phyloP scores from a whole-genome alignment of 352 stramenopile species.

The Phytopythium helicoides region DNA sequence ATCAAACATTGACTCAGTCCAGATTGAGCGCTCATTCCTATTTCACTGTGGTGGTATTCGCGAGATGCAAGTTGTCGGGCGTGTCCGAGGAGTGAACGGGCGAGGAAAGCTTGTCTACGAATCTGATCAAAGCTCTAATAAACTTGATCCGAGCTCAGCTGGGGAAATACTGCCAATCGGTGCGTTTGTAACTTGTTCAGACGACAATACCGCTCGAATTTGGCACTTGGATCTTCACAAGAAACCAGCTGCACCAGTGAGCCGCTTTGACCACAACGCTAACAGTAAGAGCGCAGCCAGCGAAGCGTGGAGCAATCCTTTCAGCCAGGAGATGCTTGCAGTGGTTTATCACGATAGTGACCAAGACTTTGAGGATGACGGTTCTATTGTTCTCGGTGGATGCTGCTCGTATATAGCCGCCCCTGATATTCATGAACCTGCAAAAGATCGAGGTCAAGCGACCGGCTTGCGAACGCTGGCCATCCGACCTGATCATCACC shows the following conservation, averaged over 20 bases:
- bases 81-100: conserved; percentile 42
- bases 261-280: conserved; percentile 20
- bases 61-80: conserved; percentile 58
- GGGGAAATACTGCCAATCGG: conserved; percentile 46
- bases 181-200: conserved; percentile 78
- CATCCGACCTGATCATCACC: conserved; percentile 52
- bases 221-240: conserved; percentile 85
- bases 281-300: conserved; percentile 7
- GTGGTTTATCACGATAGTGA: conserved; percentile 62
- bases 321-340: conserved; percentile 70
- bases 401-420: conserved; percentile 45
- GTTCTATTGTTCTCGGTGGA: conserved; percentile 44
- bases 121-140: conserved; percentile 9
- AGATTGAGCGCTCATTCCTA: conserved; percentile 71
- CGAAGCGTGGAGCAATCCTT: conserved; percentile 59
- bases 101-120: conserved; percentile 61
- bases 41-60: conserved; percentile 74
- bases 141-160: conserved; percentile 9
- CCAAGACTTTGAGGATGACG: conserved; percentile 38
- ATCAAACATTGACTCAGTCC: conserved; percentile 38
- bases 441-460: conserved; percentile 24
- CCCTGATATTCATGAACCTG: conserved; percentile 41
- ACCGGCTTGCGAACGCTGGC: conserved; percentile 45
- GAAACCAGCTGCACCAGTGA: conserved; percentile 21
- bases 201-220: conserved; percentile 85